Base-by-base conservation (phyloP, 371 early-diverging fungal species). In the Apophysomyces elegans region DNA sequence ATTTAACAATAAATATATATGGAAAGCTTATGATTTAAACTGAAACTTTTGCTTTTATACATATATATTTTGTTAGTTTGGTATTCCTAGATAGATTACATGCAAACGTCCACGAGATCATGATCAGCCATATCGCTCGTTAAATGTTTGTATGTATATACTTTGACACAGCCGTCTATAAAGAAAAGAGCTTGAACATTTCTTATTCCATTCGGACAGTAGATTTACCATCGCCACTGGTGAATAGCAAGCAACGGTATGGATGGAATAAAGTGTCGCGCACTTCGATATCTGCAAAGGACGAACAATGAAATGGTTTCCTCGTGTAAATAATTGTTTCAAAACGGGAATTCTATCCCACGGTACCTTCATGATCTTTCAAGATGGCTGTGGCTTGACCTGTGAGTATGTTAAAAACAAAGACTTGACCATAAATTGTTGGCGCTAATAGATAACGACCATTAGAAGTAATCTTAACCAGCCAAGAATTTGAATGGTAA, bases 401-500 rank as follows among this genome's bases (percentile, higher is more conserved):
- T 0, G 90, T 87, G 35, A 77, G 69, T 62, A 96, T 73, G 64
- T 90, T 86, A 66, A 92, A 96, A 6, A 93, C 80, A 76, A 93
- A 93, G 14, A 95, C 88, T 56, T 91, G 88, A 1, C 96, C 96
- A 63, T 90, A 90, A 57, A 90, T 88, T 1, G 96, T 96, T 0
- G 96, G 96, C 14, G 96, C 96, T 38, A 90, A 67, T 35, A 96
- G 61, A 67, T 94, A 94, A 26, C 95, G 81, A 5, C 95, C 95
- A 68, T 95, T 96, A 16, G 90, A 88, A 1, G 94, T 80, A 54
- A 95, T 84, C 45, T 94, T 92, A 41, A 94, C 91, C 8, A 95
- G 79, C 96, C 96, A 96, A 39, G 96, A 95, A 69, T 96, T 96
- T 14, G 96, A 87, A 67, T 89, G 83, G 65, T 96, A 92, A 59